Conservation (phyloP, 2,329 filamentous ascomycete species). For the Waltergamsia citrina region DNA sequence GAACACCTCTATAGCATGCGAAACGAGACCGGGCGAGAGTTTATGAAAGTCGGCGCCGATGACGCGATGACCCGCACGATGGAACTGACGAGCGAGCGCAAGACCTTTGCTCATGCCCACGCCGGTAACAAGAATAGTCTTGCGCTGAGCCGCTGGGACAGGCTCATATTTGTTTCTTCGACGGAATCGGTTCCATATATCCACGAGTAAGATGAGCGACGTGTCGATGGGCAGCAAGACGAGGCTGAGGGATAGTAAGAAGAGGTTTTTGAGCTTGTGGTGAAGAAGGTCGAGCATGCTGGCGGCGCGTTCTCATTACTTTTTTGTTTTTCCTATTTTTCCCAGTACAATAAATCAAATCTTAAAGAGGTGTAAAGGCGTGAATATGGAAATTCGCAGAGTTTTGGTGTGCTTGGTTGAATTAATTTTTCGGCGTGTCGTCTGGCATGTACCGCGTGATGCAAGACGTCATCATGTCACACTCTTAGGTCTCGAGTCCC, state of each 20-base stretch:
- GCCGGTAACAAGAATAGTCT: conserved; percentile 60
- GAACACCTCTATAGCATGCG: conserved; percentile 44
- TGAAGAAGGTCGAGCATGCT: conserved; percentile 1
- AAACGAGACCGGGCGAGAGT: conserved; percentile 46
- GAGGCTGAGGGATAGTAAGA: conserved; percentile 16
- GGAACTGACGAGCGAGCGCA: conserved; percentile 54
- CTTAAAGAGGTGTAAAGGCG: too few relatives aligned
- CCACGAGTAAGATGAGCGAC: conserved; percentile 23
- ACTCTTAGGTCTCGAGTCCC: too few relatives aligned
- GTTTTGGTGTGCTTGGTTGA: too few relatives aligned
- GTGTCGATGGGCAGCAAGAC: conserved; percentile 40
- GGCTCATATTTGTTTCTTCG: neutral
- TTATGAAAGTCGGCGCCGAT: conserved; percentile 59
- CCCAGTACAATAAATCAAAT: too few relatives aligned
- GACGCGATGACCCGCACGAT: conserved; percentile 56
- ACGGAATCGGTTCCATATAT: conserved; percentile 5
- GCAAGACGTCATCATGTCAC: too few relatives aligned
- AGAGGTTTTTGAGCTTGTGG: conserved; percentile 11
- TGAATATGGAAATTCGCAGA: too few relatives aligned
- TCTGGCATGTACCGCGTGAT: too few relatives aligned
- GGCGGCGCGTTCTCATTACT: neutral
- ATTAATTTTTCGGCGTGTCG: too few relatives aligned
- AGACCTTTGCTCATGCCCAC: conserved; percentile 66
- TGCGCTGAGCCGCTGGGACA: conserved; percentile 2
- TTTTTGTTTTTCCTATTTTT: too few relatives aligned